These are phyloP conservation scores for Boletus rufocinnamomeus DNA, from an alignment of 768 basidiomycete species.

Conservation along the genomic window DNA sequence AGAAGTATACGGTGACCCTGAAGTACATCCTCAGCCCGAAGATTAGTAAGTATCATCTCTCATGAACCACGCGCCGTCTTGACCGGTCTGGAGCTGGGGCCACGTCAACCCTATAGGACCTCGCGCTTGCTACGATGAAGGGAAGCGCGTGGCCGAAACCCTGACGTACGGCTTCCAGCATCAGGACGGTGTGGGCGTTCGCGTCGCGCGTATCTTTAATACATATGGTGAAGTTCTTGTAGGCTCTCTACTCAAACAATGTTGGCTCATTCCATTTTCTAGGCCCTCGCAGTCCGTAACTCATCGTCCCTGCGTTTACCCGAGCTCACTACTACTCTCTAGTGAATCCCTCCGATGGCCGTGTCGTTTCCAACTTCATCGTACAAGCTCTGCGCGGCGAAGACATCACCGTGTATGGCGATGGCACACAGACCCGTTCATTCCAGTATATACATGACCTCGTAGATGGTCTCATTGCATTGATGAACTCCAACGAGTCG, in stretches of 20 bases:
- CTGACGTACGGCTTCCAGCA: slow-evolving; percentile 94
- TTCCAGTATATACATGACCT: slow-evolving; percentile 99
- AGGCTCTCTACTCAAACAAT: background rate
- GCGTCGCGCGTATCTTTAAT: slow-evolving; percentile 98
- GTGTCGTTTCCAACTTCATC: slow-evolving; percentile 99
- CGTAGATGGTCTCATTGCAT: slow-evolving; percentile 85
- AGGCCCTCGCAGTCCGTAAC: slow-evolving; percentile 67
- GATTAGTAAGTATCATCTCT: slow-evolving; percentile 69
- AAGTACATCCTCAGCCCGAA: slow-evolving; percentile 95
- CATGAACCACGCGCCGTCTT: slow-evolving; percentile 12
- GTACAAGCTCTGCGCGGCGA: slow-evolving; percentile 95
- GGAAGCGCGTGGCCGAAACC: slow-evolving; percentile 98
- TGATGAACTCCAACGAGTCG: slow-evolving; percentile 94
- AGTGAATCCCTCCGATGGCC: slow-evolving; percentile 97
- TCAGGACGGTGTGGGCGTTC: slow-evolving; percentile 93
- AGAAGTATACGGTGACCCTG: slow-evolving; percentile 99
- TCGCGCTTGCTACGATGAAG: slow-evolving; percentile 99
- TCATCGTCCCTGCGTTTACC: slow-evolving; percentile 28
- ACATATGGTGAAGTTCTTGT: slow-evolving; percentile 62
- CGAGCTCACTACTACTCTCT: slow-evolving; percentile 27
- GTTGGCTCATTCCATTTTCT: background rate
- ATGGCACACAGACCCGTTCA: slow-evolving; percentile 90
- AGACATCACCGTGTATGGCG: slow-evolving; percentile 96
- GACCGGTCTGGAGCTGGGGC: slow-evolving; percentile 69
- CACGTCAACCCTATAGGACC: slow-evolving; percentile 98